Evolutionary conservation across 768 basidiomycete genomes (phyloP).

Genomic region (Suillus spraguei): DNA sequence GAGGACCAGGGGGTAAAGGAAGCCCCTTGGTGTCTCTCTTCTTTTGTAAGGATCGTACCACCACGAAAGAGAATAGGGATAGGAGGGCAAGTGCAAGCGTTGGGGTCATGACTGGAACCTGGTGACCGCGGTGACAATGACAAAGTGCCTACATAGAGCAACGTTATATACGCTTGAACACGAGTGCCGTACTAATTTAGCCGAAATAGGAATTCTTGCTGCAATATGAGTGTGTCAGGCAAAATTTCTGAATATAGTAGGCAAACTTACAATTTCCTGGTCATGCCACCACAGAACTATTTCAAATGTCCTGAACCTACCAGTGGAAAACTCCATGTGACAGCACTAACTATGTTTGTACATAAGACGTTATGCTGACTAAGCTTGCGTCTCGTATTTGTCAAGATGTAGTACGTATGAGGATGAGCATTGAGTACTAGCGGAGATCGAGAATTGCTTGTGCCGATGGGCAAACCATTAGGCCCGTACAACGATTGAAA

Average conservation of each 20-base stretch:
- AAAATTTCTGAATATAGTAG: background rate
- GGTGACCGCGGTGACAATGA: background rate
- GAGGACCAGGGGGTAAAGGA: slow-evolving; percentile 26
- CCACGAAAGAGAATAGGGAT: slow-evolving; percentile 15
- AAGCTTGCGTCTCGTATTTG: too few relatives aligned
- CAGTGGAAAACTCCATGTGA: too few relatives aligned
- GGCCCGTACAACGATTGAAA: too few relatives aligned
- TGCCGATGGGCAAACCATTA: too few relatives aligned
- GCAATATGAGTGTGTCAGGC: background rate
- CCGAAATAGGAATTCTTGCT: background rate
- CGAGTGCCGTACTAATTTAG: background rate
- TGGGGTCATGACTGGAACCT: background rate
- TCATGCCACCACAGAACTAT: background rate
- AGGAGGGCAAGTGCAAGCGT: slow-evolving; percentile 7
- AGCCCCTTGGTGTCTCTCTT: slow-evolving; percentile 12
- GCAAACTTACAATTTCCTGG: background rate
- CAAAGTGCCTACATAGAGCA: background rate
- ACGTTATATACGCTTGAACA: background rate
- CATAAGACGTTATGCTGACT: too few relatives aligned
- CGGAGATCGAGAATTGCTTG: too few relatives aligned
- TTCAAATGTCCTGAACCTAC: too few relatives aligned
- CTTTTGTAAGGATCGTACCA: slow-evolving; percentile 15
- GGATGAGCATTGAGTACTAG: too few relatives aligned
- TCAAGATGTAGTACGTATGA: too few relatives aligned
- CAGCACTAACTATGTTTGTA: too few relatives aligned